Base-by-base conservation (phyloP, 176 grass and related monocot species). In the Canna indica region DNA sequence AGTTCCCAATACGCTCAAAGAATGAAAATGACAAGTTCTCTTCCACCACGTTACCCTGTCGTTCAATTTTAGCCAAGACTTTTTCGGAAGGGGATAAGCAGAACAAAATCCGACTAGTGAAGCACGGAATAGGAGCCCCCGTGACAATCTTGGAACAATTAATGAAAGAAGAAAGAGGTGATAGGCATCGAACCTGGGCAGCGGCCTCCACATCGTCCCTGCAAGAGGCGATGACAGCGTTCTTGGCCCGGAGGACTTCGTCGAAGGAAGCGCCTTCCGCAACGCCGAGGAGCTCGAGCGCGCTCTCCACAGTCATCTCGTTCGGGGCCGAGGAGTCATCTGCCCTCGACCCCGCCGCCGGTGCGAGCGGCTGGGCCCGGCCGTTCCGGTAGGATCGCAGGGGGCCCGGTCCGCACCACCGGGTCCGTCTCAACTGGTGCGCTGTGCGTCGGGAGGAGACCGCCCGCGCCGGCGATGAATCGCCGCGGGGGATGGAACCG, bases 201-300 rank as follows among this genome's bases (percentile, higher is more conserved):
- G 81, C 85, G 75, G 94, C 82, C 64, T 93, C 78, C 76, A 63
- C 80, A 76, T 99, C 94, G 66, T 90, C 90, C 94, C 88, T 85
- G 82, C 84, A 90, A 65, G 94, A 80, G 42, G 90, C 84, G 26
- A 85, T 76, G 58, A 93, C 81, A 68, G 73, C 78, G 74, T 88
- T 99, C 86, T 99, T 99, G 20, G 94, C 90, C 30, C 94, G 82
- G 8, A 99, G 82, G 74, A 99, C 93, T 48, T 99, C 95, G 20
- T 99, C 95, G 53, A 99, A 99, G 52, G 88, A 86, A 2, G 90
- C 84, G 36, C 82, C 84, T 62, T 90, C 82, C 6, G 76, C 27
- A 16, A 99, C 78, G 25, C 95, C 90, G 2, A 99, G 83, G 24
- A 99, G 69, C 86, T 93, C 90, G 53, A 93, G 76, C 47, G 90